Evolutionary conservation across 129 eudicot genomes (phyloP), one percentile per base, ranked within the genome.

Genomic region (Escallonia rubra): DNA sequence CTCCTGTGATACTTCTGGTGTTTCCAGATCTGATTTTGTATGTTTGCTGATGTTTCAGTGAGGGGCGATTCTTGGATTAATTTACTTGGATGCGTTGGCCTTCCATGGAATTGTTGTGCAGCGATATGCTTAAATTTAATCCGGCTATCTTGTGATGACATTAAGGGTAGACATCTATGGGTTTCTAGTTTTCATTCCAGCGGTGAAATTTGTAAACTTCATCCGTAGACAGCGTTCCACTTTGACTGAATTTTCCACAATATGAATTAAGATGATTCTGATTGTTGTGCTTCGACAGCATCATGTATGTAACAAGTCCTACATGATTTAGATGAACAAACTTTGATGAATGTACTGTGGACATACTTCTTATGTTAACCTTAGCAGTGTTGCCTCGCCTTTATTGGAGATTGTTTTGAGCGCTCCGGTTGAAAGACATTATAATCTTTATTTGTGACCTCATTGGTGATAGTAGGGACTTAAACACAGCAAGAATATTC

Each of bases 21-120:
- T n/a, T 66, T 52, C 10, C 2, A 42, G 51, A 9, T 47, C 58
- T 66, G 15, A 8, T 66, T 52, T 51, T 4, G 40, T 34, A 8
- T 66, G 49, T 67, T 54, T 51, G 61, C 52, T 67, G 51, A 43
- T 67, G 72, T 54, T 67, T 55, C 62, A 67, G 42, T 43, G 7
- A 15, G 62, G 62, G 42, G 12, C 49, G 60, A 62, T 62, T 42
- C 71, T 45, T 54, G 62, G 63, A 67, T 55, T 41, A 54, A 42
- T 54, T 66, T 12, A 38, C 61, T 66, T 6, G 16, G 63, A 11
- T n/a, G 40, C 59, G 34, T 49, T 15, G 70, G 54, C 59, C 43
- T 48, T 48, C 59, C 7, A 34, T 16, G 47, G 70, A 38, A 6
- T 48, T 9, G 4, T 41, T 4, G 16, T 65, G 59, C 13, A 16